Evolutionary conservation across 2,329 filamentous ascomycete species (phyloP), one percentile per base, ranked within the genome.

Genomic region (Diaporthe citrichinensis): DNA sequence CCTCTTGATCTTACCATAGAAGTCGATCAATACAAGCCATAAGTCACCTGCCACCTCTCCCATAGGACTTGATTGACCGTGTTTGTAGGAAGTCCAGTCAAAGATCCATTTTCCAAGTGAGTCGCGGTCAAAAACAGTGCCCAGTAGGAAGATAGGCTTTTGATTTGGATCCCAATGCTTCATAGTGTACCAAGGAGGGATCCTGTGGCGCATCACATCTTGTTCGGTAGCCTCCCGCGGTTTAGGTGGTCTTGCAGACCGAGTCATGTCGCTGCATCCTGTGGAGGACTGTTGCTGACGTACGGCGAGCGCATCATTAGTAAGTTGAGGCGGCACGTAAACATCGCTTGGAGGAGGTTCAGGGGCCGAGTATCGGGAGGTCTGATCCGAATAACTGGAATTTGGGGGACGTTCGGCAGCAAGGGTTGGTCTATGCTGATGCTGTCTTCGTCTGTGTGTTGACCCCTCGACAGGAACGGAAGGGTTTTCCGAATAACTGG

Each of bases 1-100:
- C 75, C 94, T 92, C 90, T 97, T 98, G 84, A 98, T 91, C 87
- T 98, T 98, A 83, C 95, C 95, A 20, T 95, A 94, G 59, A 98
- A 89, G 85, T 98, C 94, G 84, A 98, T 98, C 76, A 55, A 15
- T 12, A 31, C 5, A 15, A 55, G 51, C 51, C 51, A 55, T 14
- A 55, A 4, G 51, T 55, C 51, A 55, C 51, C 25, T 28, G 51
- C n/a, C 10, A 55, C 25, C 1, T 28, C 25, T 14, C 3, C 2
- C 25, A 55, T 28, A 7, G 51, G 51, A 12, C 2, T 31, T 31
- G n/a, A 10, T 36, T 36, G n/a, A 28, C 51, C 51, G 14, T 55
- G 7, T 14, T 7, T 28, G 3, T 15, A 1, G n/a, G 3, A 12
- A 17, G 51, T 31, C 51, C 51, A 55, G 25, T 55, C 51, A 15